Conservation (phyloP, 1,139 yeast genomes). For the Waltiozyma sp. region DNA sequence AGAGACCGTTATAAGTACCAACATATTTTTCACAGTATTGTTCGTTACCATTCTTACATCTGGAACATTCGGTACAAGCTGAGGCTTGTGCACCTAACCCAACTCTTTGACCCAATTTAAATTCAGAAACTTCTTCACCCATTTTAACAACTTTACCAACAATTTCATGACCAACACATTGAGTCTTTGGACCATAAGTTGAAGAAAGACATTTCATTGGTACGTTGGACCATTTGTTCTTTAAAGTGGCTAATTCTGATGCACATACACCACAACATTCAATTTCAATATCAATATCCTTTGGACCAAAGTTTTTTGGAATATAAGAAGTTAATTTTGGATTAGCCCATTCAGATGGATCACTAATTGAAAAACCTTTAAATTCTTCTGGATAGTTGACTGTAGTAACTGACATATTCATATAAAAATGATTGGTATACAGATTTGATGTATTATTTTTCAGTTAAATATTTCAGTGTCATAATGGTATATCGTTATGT, state of each 20-base stretch:
- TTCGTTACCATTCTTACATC: slow-evolving; percentile 33
- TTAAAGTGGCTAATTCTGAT: slow-evolving; percentile 34
- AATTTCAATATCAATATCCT: slow-evolving; percentile 27
- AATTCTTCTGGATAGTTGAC: slow-evolving; percentile 33
- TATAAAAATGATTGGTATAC: too few relatives aligned
- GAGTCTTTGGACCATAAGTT: slow-evolving; percentile 20
- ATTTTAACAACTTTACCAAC: slow-evolving; percentile 33
- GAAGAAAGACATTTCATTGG: slow-evolving; percentile 24
- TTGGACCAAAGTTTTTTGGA: slow-evolving; percentile 24
- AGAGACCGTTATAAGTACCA: slow-evolving; percentile 31
- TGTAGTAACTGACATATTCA: slow-evolving; percentile 13
- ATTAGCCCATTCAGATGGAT: slow-evolving; percentile 31
- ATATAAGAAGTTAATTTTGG: slow-evolving; percentile 27
- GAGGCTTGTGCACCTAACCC: slow-evolving; percentile 42
- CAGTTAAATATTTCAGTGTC: too few relatives aligned
- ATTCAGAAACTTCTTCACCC: slow-evolving; percentile 28
- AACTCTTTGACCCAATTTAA: slow-evolving; percentile 34
- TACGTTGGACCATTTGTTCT: slow-evolving; percentile 25
- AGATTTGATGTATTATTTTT: too few relatives aligned
- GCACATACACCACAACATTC: slow-evolving; percentile 49
- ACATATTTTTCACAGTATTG: slow-evolving; percentile 35
- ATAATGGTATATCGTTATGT: too few relatives aligned
- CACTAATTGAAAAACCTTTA: slow-evolving; percentile 33
- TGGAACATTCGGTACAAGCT: slow-evolving; percentile 35
- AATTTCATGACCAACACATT: slow-evolving; percentile 41